Conservation (phyloP, 257 asterid species). For the Rauvolfia tetraphylla region DNA sequence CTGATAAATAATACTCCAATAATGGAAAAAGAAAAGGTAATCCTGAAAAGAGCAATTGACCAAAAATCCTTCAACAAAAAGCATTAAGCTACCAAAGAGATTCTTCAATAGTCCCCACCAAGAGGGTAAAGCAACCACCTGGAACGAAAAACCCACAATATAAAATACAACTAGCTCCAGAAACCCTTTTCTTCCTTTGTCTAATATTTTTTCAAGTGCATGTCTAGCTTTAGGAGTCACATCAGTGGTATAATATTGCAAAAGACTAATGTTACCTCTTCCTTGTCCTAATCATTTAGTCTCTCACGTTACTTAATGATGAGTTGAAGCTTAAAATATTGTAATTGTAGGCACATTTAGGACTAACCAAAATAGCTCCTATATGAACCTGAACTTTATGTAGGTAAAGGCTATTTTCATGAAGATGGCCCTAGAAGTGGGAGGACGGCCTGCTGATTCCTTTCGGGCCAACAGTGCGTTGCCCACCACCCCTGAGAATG, state of each 20-base stretch:
- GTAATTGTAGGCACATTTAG: conserved; percentile 12
- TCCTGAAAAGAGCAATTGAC: conserved; percentile 8
- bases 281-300: conserved; percentile 54
- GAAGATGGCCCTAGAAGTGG: conserved; percentile 46
- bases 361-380: conserved; percentile 37
- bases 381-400: conserved; percentile 42
- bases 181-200: conserved; percentile 9
- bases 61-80: conserved; percentile 19
- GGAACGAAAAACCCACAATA: neutral
- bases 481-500: conserved; percentile 36
- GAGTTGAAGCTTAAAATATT: conserved; percentile 35
- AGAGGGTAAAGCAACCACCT: conserved; percentile 15
- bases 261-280: conserved; percentile 21
- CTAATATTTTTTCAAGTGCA: conserved; percentile 22
- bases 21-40: neutral
- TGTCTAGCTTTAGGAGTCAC: conserved; percentile 54
- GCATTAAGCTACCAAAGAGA: neutral
- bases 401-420: conserved; percentile 37
- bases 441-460: conserved; percentile 54
- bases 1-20: conserved; percentile 3
- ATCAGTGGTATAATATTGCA: conserved; percentile 11
- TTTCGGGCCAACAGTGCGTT: conserved; percentile 45
- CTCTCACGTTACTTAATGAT: conserved; percentile 80
- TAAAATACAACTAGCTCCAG: conserved; percentile 16
- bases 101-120: conserved; percentile 13